Base-by-base conservation (phyloP, 495 filamentous ascomycete genomes). In the Penicillium lagena region DNA sequence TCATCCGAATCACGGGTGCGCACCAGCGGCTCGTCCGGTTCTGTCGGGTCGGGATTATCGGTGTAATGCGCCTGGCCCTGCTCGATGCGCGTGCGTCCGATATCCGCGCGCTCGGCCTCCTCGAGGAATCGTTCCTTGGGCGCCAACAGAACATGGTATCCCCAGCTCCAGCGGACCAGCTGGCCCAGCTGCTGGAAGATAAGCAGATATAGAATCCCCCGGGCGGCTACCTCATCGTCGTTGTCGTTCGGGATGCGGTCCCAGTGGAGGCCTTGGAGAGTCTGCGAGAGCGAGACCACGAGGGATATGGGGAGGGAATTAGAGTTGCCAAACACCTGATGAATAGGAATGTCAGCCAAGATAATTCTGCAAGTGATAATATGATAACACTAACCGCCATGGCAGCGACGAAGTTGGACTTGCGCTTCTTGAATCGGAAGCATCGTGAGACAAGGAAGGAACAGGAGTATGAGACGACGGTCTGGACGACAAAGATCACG, bases 141-240 rank as follows among this genome's bases (percentile, higher is more conserved):
- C 12, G 89, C 90, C 7, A 98, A 73, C 12, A 98, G 70, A 35
- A 97, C 80, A 55, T 95, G 88, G 56, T 94, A 96, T 8, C 93
- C 93, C 94, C 94, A 98, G 51, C 87, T 96, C 93, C 93, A 98
- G 42, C 93, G 77, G 38, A 98, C 83, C 14, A 96, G 73, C 63
- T 98, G 93, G 15, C 93, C 93, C 12, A 98, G 79, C 60, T 98
- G 93, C 68, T 97, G 93, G 67, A 98, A 98, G 52, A 98, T 95
- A 43, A 98, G 72, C 9, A 98, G 75, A 55, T 98, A 98, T 2
- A 98, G 71, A 45, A 98, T 97, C 40, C 93, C 93, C 17, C 93
- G 80, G 1, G 93, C 90, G 8, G 82, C 90, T 12, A 98, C 93
- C 66, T 96, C 89, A 45, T 91, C 86, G 52, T 96, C 90, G 53